Evolutionary conservation across 192 early-diverging fungal genomes (phyloP).

Genomic region (Polychytrium aggregatum): DNA sequence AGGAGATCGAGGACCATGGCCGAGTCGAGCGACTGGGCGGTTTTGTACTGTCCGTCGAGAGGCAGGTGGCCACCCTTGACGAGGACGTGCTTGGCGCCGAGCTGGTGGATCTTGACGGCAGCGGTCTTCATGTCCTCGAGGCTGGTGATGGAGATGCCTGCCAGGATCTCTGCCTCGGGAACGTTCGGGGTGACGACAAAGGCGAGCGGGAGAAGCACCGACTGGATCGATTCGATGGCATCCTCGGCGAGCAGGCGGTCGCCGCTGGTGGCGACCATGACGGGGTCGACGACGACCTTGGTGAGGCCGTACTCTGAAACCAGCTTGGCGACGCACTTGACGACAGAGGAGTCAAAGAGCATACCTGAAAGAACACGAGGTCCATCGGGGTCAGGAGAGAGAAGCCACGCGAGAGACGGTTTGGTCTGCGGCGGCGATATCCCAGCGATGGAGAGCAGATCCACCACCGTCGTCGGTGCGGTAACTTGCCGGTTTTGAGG

Average conservation of each 20-base stretch:
- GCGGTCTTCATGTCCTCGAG: constrained; percentile 53
- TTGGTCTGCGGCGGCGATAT: too few species aligned
- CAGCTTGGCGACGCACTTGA: constrained; percentile 39
- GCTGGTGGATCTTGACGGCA: constrained; percentile 34
- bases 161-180: constrained; percentile 65
- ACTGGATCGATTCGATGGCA: constrained; percentile 43
- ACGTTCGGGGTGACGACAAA: constrained; percentile 71
- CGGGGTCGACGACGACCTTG: constrained; percentile 67
- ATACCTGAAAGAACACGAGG: constrained; percentile 31
- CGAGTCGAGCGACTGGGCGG: too few species aligned
- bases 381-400: too few species aligned
- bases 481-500: constrained; percentile 57
- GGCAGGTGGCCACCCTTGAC: constrained; percentile 80
- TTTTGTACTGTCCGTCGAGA: constrained; percentile 6
- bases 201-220: constrained; percentile 56
- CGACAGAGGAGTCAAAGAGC: constrained; percentile 54
- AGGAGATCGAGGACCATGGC: constrained; percentile 47
- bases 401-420: too few species aligned
- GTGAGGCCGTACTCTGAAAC: constrained; percentile 25
- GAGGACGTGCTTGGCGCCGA: constrained; percentile 49
- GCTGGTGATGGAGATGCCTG: constrained; percentile 15
- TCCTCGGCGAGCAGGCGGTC: constrained; percentile 44
- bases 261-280: constrained; percentile 76
- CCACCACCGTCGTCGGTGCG: too few species aligned
- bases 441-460: too few species aligned